Base-by-base conservation (phyloP, 176 grass and related monocot species). In the Musa troglodytarum region DNA sequence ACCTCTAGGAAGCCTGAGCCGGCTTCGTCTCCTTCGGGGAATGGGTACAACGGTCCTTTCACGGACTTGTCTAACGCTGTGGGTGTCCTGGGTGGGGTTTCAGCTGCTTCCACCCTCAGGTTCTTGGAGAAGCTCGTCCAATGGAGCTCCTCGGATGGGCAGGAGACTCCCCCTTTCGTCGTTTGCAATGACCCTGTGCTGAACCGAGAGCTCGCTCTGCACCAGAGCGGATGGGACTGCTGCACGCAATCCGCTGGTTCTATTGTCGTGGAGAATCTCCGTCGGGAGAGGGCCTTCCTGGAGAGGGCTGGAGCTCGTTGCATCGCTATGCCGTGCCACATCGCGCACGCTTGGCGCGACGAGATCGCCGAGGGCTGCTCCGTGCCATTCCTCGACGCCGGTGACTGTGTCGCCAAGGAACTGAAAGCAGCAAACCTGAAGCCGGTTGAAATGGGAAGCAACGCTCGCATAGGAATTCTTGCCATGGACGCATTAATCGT, bases 291-390 rank as follows among this genome's bases (percentile, higher is more conserved):
- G 73, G 50, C 79, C 16, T 79, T 96, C 52, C 75, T 96, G 76
- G 89, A 96, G 79, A 75, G 78, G 73, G 80, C 82, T 16, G 85
- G 89, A 83, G 87, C 83, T 77, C 70, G 81, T 80, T 96, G 89
- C 85, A 86, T 96, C 84, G 83, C 80, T 52, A 84, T 96, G 85
- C 83, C 87, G 73, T 96, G 93, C 71, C 87, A 92, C 11, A 75
- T 59, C 74, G 82, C 84, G 69, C 89, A 88, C 63, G 79, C 72
- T 21, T 96, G 83, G 85, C 83, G 92, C 61, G 79, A 80, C 50
- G 81, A 90, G 49, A 79, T 96, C 78, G 89, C 85, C 56, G 71
- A 83, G 61, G 89, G 72, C 61, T 88, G 89, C 63, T 86, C 83
- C 0, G 81, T 92, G 29, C 89, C 83, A 15, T 88, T 86, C 74